Evolutionary conservation across 2,329 filamentous ascomycete species (phyloP), one percentile per base, ranked within the genome.

Genomic region (Septoria petroselini): DNA sequence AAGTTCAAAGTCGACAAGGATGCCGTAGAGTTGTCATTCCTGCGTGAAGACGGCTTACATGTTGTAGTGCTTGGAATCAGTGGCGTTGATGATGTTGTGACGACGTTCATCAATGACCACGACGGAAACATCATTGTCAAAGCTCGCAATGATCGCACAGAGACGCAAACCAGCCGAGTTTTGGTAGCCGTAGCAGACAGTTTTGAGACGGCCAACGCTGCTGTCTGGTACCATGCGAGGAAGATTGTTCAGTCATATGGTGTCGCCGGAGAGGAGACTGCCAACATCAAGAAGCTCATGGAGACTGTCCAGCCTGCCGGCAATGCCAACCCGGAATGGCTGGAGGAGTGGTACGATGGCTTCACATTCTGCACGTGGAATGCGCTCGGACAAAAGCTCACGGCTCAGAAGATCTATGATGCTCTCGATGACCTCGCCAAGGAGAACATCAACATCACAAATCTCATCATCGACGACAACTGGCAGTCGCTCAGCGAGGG

Each of bases 321-420:
- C 9, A 64, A 74, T 19, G 70, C 84, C 27, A 75, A 76, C 31
- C 61, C 66, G 5, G 69, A 82, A 64, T 95, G 89, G 89, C 72
- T 88, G 41, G 83, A 93, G 56, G 50, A 56, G 33, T 58, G 55
- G 60, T 91, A 91, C 64, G 93, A 97, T 67, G 89, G 90, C 0
- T 73, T 98, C 30, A 88, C 90, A 0, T 98, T 93, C 65, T 98
- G 93, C 67, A 98, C 93, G 0, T 98, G 93, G 93, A 98, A 97
- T 64, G 86, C 84, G 0, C 75, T 98, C 0, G 93, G 93, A 0
- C 88, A 94, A 61, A 74, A 84, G 37, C 75, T 98, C 27, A 93
- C 84, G 0, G 87, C 91, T 53, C 76, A 88, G 15, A 94, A 89
- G 61, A 80, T 98, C 11, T 74, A 90, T 9, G 69, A 82, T 33